Percentiles rank a stretch among this genome's conserved stretches.
Evolutionary conservation across 2,329 filamentous ascomycete species (phyloP).

Genomic region (Fusarium floridanum): DNA sequence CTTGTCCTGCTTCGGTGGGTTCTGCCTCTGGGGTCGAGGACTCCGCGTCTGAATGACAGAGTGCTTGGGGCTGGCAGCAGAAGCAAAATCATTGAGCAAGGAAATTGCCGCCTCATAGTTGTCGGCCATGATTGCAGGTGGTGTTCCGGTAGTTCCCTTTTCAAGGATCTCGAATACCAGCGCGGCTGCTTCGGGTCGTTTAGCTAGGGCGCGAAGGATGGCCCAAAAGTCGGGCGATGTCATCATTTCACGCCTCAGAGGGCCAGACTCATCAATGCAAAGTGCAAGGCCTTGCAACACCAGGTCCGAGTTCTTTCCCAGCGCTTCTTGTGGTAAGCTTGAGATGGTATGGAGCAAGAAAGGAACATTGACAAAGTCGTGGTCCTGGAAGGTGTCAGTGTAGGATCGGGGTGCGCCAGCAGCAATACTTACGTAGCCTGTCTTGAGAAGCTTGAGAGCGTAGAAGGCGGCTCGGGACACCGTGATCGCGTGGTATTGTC

Average conservation of each 20-base stretch:
- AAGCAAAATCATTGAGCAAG: constrained; percentile 90
- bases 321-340: constrained; percentile 81
- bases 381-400: constrained; percentile 68
- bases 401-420: background rate
- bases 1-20: constrained; percentile 41
- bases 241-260: constrained; percentile 91
- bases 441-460: constrained; percentile 82
- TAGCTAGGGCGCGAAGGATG: constrained; percentile 81
- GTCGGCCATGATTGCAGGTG: constrained; percentile 88
- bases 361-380: constrained; percentile 91
- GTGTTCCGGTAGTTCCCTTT: constrained; percentile 78
- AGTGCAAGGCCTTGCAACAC: constrained; percentile 83
- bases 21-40: constrained; percentile 54
- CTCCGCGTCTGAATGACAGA: constrained; percentile 78
- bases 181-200: constrained; percentile 76
- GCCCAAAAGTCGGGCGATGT: constrained; percentile 98
- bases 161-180: constrained; percentile 91
- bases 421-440: constrained; percentile 80
- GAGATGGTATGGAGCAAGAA: constrained; percentile 93
- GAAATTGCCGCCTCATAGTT: constrained; percentile 92
- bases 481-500: constrained; percentile 84
- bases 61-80: constrained; percentile 80
- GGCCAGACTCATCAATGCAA: constrained; percentile 82
- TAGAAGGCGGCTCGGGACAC: constrained; percentile 90
- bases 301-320: constrained; percentile 81